phyloP scores from a whole-genome alignment of 257 asterid species.

The Nicotiana sylvestris region DNA sequence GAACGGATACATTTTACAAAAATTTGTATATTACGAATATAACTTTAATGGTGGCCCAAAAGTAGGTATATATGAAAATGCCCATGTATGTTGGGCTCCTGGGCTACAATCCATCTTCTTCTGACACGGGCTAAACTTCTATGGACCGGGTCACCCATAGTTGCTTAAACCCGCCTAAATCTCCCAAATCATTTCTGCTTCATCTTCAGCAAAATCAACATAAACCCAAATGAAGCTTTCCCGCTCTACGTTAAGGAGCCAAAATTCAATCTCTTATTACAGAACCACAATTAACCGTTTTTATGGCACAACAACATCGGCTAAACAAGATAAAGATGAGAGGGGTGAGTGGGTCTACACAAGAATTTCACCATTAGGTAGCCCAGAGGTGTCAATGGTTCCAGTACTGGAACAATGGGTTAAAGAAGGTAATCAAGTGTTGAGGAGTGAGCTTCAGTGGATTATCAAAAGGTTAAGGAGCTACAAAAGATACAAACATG shows the following conservation, averaged over 20 bases:
- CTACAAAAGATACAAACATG: conserved; percentile 53
- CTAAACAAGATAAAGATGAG: not conserved
- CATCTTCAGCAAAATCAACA: not conserved
- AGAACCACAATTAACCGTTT: not conserved
- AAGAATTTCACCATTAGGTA: conserved; percentile 46
- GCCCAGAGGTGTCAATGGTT: conserved; percentile 41
- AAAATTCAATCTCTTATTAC: not conserved
- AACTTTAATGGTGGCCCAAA: no score
- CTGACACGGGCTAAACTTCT: not conserved
- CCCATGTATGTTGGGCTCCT: no score
- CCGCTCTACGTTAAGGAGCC: not conserved
- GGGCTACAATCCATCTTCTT: not conserved
- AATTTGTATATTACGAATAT: no score
- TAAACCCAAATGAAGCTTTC: conserved; percentile 17
- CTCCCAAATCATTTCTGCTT: not conserved
- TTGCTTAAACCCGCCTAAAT: not conserved
- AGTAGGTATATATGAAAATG: no score
- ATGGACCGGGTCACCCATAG: not conserved
- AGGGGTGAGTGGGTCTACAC: conserved; percentile 13
- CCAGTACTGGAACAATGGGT: conserved; percentile 64
- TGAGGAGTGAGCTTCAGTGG: conserved; percentile 23
- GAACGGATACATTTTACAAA: no score
- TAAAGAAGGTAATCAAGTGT: conserved; percentile 34
- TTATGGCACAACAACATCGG: not conserved
- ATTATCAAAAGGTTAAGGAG: conserved; percentile 29